Evolutionary conservation across 2,329 filamentous ascomycete species (phyloP).

Genomic region (Massarina eburnea): DNA sequence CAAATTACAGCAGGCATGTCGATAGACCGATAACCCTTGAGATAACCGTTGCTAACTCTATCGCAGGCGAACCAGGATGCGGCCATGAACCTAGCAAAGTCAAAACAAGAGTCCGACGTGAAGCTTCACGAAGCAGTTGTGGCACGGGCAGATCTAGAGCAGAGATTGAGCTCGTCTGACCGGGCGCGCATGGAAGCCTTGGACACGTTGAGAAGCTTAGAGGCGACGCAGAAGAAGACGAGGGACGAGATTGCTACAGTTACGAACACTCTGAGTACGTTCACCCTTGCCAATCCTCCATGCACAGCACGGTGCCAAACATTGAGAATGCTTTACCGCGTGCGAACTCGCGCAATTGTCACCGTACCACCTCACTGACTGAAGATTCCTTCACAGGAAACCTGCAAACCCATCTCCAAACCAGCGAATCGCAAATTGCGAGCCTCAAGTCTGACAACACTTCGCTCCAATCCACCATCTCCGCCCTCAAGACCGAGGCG

Average conservation of each 20-base stretch:
- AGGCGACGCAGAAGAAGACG: constrained; percentile 26
- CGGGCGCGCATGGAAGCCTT: constrained; percentile 28
- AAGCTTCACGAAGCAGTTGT: constrained; percentile 30
- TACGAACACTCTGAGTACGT: constrained; percentile 19
- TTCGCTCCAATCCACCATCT: constrained; percentile 16
- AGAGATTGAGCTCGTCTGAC: constrained; percentile 26
- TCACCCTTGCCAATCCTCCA: not conserved
- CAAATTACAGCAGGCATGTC: constrained; percentile 38
- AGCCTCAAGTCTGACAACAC: constrained; percentile 42
- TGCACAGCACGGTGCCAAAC: no score
- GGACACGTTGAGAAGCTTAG: constrained; percentile 27
- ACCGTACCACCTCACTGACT: no score
- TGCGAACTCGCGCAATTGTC: no score
- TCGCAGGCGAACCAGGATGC: constrained; percentile 29
- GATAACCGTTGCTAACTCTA: no score
- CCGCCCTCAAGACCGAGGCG: constrained; percentile 39
- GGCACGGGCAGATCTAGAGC: constrained; percentile 28
- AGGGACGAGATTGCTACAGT: constrained; percentile 28
- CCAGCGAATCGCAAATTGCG: constrained; percentile 37
- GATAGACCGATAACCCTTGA: no score
- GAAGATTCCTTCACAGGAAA: constrained; percentile 7
- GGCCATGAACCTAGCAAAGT: constrained; percentile 24
- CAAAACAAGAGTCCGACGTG: constrained; percentile 39
- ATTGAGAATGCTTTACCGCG: no score
- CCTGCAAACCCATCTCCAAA: constrained; percentile 26